Percentiles rank a stretch among this genome's conserved stretches.
Evolutionary conservation across 352 stramenopile species (phyloP).

Genomic region (Phytophthora litchii): DNA sequence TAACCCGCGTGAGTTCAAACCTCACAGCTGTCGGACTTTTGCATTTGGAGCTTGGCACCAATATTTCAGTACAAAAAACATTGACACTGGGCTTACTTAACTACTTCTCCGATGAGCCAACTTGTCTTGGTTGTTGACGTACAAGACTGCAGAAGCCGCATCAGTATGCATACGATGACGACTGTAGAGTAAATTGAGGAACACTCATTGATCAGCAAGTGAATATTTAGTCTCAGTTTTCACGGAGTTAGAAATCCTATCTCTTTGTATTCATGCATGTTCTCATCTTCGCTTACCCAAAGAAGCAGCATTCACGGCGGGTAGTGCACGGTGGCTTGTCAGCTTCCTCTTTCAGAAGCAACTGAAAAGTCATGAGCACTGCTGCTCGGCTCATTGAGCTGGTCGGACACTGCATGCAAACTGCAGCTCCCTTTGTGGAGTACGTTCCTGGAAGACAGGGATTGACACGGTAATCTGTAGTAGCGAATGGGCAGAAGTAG

Average conservation of each 20-base stretch:
- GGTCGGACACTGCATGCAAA: conserved; percentile 54
- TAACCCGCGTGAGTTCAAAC: conserved; percentile 34
- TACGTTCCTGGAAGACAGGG: conserved; percentile 53
- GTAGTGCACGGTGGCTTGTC: conserved; percentile 36
- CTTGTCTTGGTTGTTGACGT: too few relatives aligned
- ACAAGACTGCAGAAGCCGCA: too few relatives aligned
- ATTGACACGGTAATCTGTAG: conserved; percentile 49
- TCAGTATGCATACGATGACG: too few relatives aligned
- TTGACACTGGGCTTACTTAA: too few relatives aligned
- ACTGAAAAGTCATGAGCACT: conserved; percentile 30
- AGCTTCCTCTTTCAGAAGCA: conserved; percentile 21
- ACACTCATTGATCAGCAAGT: too few relatives aligned
- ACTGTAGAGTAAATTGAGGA: too few relatives aligned
- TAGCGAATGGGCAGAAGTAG: conserved; percentile 70
- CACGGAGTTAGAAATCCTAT: too few relatives aligned
- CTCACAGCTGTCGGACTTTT: conserved; percentile 38
- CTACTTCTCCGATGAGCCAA: too few relatives aligned
- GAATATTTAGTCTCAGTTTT: too few relatives aligned
- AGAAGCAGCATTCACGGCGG: conserved; percentile 56
- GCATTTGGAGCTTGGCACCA: not conserved
- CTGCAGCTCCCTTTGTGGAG: conserved; percentile 40
- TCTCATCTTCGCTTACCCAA: conserved; percentile 30
- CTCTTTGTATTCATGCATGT: not conserved
- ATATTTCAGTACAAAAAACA: conserved; percentile 1
- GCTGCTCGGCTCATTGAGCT: conserved; percentile 19